Evolutionary conservation across 176 grass and related monocot genomes (phyloP).

Genomic region (Juncus inflexus): DNA sequence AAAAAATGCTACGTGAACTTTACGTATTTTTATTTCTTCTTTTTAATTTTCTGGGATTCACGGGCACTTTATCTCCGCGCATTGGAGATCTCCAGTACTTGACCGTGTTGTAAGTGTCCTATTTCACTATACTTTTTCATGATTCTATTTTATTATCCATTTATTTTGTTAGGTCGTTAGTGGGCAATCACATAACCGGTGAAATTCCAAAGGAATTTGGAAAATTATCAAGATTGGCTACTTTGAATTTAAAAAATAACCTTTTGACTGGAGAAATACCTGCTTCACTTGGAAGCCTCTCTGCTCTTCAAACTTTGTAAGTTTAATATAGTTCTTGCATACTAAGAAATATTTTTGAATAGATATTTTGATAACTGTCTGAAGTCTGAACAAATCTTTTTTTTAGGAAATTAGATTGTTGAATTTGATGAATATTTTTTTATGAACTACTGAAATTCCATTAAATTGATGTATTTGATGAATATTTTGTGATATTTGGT

Average conservation of each 20-base stretch:
- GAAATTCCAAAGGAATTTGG: slow-evolving; percentile 29
- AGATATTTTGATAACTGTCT: slow-evolving; percentile 2
- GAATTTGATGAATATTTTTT: not conserved
- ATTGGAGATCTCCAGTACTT: slow-evolving; percentile 37
- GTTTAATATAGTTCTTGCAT: too few relatives aligned
- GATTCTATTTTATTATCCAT: not conserved
- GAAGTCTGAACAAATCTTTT: not conserved
- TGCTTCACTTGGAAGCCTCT: slow-evolving; percentile 30
- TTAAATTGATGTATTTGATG: not conserved
- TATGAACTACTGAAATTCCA: too few relatives aligned
- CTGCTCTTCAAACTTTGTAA: slow-evolving; percentile 28
- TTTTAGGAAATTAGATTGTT: not conserved
- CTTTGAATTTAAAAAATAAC: slow-evolving; percentile 31
- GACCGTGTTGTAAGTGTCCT: slow-evolving; percentile 35
- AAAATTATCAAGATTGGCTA: slow-evolving; percentile 30
- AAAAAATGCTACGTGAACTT: not conserved
- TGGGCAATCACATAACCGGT: slow-evolving; percentile 31
- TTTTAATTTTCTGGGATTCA: slow-evolving; percentile 40
- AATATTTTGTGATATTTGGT: slow-evolving; percentile 17
- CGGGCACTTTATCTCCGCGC: slow-evolving; percentile 39
- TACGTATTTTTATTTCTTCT: slow-evolving; percentile 2
- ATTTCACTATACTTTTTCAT: not conserved
- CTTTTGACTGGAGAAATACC: slow-evolving; percentile 34
- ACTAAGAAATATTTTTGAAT: too few relatives aligned
- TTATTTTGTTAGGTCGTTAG: slow-evolving; percentile 20